A percentile compares a stretch with the other conserved stretches of the same genome.
Conservation (phyloP, 2,329 filamentous ascomycete genomes). For the Aspergillus candidus region DNA sequence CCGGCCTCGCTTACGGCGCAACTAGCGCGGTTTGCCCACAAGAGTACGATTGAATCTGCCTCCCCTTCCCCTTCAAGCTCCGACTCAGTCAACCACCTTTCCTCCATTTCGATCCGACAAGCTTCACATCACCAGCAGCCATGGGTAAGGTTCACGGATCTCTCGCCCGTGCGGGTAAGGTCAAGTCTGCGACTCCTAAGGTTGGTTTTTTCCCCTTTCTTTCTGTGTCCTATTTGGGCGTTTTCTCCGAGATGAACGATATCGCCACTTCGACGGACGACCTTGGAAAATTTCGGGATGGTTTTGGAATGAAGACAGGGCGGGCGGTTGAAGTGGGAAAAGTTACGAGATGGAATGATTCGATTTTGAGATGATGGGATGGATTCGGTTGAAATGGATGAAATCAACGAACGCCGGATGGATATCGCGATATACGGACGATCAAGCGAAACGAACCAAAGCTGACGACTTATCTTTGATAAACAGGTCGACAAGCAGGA, state of each 20-base stretch:
- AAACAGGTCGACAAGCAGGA: slow-evolving; percentile 43
- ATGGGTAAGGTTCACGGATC: slow-evolving; percentile 95
- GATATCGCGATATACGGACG: too few species aligned
- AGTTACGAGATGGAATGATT: too few species aligned
- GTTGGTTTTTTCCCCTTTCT: not conserved
- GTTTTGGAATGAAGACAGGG: too few species aligned
- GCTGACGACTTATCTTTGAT: slow-evolving; percentile 7
- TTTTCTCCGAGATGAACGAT: not conserved
- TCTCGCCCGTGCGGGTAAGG: slow-evolving; percentile 26
- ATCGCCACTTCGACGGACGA: too few species aligned
- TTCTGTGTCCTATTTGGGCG: not conserved
- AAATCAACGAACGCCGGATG: too few species aligned
- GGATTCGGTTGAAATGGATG: too few species aligned
- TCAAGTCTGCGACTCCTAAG: slow-evolving; percentile 21
- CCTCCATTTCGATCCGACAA: slow-evolving; percentile 17
- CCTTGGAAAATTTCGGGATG: too few species aligned
- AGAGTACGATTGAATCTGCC: slow-evolving; percentile 12
- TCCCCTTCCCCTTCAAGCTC: slow-evolving; percentile 6
- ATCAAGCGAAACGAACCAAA: not conserved
- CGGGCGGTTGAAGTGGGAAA: too few species aligned
- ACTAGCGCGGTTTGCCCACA: slow-evolving; percentile 17
- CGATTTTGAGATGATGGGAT: too few species aligned
- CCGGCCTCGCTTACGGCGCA: slow-evolving; percentile 11
- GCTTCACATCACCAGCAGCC: slow-evolving; percentile 46
- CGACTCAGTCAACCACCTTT: slow-evolving; percentile 10